Percentiles rank a stretch among this genome's conserved stretches.
These are phyloP conservation scores for Zygoascus ofunaensis DNA, from an alignment of 805 yeast species.

Conservation along the genomic window DNA sequence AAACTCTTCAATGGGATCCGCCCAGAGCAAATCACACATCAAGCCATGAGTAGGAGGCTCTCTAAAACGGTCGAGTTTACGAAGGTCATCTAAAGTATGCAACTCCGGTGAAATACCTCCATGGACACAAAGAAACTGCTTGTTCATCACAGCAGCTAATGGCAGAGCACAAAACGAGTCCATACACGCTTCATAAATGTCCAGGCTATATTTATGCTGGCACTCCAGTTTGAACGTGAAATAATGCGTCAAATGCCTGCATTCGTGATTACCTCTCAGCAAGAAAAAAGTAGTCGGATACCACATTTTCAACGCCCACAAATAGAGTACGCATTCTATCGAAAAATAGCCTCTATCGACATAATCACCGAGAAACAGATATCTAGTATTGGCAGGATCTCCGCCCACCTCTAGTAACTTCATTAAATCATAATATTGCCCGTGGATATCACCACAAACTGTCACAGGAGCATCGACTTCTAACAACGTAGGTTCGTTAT, in stretches of 20 bases:
- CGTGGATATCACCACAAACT: conserved; percentile 96
- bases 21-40: conserved; percentile 93
- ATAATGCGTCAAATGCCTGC: conserved; percentile 84
- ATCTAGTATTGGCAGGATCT: conserved; percentile 65
- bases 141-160: conserved; percentile 85
- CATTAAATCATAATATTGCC: conserved; percentile 84
- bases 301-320: conserved; percentile 71
- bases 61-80: conserved; percentile 64
- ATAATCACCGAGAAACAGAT: conserved; percentile 84
- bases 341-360: conserved; percentile 93
- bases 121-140: conserved; percentile 91
- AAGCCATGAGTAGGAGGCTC: conserved; percentile 92
- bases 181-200: conserved; percentile 64
- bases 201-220: conserved; percentile 62
- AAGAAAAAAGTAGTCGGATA: conserved; percentile 68
- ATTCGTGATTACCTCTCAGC: conserved; percentile 92
- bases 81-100: conserved; percentile 57
- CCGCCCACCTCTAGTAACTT: conserved; percentile 93
- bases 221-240: conserved; percentile 91
- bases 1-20: conserved; percentile 88
- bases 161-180: conserved; percentile 80
- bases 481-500: conserved; percentile 68
- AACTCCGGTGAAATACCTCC: conserved; percentile 92
- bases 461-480: conserved; percentile 87
- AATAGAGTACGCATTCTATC: conserved; percentile 56